phyloP scores from a whole-genome alignment of 192 early-diverging fungal species.

The Entomortierella chlamydospora region DNA sequence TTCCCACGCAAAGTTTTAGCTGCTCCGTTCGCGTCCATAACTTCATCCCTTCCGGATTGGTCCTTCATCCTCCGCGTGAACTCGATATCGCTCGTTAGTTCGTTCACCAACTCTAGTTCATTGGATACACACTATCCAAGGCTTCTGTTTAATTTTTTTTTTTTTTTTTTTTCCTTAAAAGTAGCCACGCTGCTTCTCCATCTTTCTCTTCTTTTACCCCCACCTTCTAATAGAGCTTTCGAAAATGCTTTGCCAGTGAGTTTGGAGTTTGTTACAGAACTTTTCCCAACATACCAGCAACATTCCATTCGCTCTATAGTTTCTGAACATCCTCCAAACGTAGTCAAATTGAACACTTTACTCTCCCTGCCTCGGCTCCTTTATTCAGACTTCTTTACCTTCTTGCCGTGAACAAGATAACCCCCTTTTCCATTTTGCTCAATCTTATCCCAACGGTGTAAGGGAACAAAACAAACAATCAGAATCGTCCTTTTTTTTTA shows the following conservation, averaged over 20 bases:
- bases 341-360: slow-evolving; percentile 28
- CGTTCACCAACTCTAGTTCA: too few species aligned
- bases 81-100: too few species aligned
- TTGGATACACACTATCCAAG: too few species aligned
- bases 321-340: slow-evolving; percentile 58
- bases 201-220: slow-evolving; percentile 11
- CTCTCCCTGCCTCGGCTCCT: background rate
- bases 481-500: background rate
- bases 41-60: too few species aligned
- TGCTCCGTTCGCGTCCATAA: too few species aligned
- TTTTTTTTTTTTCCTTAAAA: too few species aligned
- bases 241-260: slow-evolving; percentile 53
- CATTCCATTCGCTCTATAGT: slow-evolving; percentile 17
- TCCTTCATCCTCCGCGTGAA: too few species aligned
- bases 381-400: background rate
- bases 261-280: slow-evolving; percentile 51
- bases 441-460: background rate
- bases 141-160: too few species aligned
- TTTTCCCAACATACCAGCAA: slow-evolving; percentile 12
- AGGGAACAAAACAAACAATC: background rate
- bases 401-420: background rate
- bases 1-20: too few species aligned
- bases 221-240: slow-evolving; percentile 36
- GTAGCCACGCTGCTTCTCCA: slow-evolving; percentile 31
- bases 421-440: background rate